Percentiles rank a stretch among this genome's conserved stretches.
phyloP scores from a whole-genome alignment of 208 protist genomes.

The Trypanosomatidae sp. region DNA sequence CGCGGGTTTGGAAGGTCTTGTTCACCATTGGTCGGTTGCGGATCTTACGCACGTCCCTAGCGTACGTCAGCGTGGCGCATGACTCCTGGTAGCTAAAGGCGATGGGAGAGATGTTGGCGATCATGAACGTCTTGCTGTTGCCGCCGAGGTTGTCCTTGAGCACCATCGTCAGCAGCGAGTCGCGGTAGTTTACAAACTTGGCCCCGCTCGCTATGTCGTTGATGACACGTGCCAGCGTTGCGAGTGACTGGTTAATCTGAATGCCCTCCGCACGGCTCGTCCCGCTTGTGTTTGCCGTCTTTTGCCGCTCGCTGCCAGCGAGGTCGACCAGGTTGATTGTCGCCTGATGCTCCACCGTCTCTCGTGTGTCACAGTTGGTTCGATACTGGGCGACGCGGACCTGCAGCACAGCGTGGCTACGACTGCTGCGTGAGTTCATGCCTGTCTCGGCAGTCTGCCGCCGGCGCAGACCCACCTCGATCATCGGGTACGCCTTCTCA shows the following conservation, averaged over 20 bases:
- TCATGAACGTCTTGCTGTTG: constrained; percentile 94
- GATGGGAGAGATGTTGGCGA: constrained; percentile 87
- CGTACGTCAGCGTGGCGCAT: constrained; percentile 69
- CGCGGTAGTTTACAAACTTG: constrained; percentile 92
- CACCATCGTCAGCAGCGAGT: constrained; percentile 94
- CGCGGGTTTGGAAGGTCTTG: constrained; percentile 88
- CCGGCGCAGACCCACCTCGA: constrained; percentile 81
- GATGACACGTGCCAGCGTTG: constrained; percentile 87
- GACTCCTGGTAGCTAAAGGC: constrained; percentile 74
- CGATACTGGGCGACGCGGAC: constrained; percentile 60
- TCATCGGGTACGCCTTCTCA: constrained; percentile 57
- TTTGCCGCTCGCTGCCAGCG: constrained; percentile 90
- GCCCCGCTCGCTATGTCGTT: constrained; percentile 71
- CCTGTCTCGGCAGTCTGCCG: constrained; percentile 89
- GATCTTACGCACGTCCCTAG: constrained; percentile 67
- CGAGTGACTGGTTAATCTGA: constrained; percentile 87
- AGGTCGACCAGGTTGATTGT: constrained; percentile 94
- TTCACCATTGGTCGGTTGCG: constrained; percentile 91
- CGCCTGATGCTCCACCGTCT: constrained; percentile 61
- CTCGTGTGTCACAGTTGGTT: constrained; percentile 57
- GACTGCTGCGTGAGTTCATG: constrained; percentile 77
- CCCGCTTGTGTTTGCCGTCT: constrained; percentile 70
- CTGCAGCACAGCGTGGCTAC: constrained; percentile 95
- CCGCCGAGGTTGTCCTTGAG: constrained; percentile 88
- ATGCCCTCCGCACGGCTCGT: constrained; percentile 82